Conservation (phyloP, 2,329 filamentous ascomycete species). For the Huntiella abstrusa region DNA sequence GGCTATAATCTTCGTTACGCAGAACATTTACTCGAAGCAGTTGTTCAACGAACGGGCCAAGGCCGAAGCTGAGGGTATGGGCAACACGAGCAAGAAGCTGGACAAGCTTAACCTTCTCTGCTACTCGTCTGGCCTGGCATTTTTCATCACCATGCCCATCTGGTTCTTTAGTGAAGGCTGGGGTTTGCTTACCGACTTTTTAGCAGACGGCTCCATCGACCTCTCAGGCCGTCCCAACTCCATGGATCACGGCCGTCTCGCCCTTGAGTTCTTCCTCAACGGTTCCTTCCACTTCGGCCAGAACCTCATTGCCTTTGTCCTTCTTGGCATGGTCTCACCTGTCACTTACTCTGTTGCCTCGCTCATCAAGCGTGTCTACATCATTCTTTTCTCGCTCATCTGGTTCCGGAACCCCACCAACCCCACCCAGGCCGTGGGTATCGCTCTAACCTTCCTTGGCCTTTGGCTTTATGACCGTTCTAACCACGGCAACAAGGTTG, state of each 20-base stretch:
- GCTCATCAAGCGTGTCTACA: constrained; percentile 91
- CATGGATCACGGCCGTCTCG: constrained; percentile 54
- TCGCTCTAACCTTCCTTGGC: constrained; percentile 74
- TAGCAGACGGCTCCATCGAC: constrained; percentile 61
- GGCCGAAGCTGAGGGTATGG: constrained; percentile 53
- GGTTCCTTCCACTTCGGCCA: constrained; percentile 92
- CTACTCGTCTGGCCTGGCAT: constrained; percentile 90
- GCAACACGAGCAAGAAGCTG: constrained; percentile 52
- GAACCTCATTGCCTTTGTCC: constrained; percentile 83
- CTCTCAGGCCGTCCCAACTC: constrained; percentile 40
- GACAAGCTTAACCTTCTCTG: constrained; percentile 94
- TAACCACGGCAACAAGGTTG: constrained; percentile 70
- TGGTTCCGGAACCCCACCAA: constrained; percentile 93
- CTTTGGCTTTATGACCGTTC: constrained; percentile 93
- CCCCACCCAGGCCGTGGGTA: constrained; percentile 62
- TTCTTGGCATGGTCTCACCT: constrained; percentile 82
- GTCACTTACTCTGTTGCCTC: constrained; percentile 95
- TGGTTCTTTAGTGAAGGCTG: constrained; percentile 90
- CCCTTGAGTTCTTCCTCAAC: constrained; percentile 89
- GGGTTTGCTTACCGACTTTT: constrained; percentile 54
- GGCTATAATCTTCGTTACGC: constrained; percentile 88
- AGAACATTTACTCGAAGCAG: constrained; percentile 97
- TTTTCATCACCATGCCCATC: constrained; percentile 70
- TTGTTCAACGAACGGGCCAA: constrained; percentile 88
- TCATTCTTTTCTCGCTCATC: constrained; percentile 82